A percentile compares a stretch with the other conserved stretches of the same genome.
These are phyloP conservation scores for Colletotrichum agaves DNA, from an alignment of 2,329 filamentous ascomycete species.

Conservation along the genomic window DNA sequence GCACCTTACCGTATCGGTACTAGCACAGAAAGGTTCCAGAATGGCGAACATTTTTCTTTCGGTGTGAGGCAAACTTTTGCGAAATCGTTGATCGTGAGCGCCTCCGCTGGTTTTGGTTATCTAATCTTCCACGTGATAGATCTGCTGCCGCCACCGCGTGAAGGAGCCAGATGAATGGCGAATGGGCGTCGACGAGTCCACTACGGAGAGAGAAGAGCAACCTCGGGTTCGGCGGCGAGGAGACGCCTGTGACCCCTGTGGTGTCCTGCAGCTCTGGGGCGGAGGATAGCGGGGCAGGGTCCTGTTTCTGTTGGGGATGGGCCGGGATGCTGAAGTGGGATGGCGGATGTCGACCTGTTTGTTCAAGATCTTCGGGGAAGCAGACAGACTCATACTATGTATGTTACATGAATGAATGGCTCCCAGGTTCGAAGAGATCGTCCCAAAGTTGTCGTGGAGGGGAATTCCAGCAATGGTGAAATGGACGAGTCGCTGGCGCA, in stretches of 20 bases:
- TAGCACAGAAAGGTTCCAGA: constrained; percentile 33
- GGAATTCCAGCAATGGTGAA: background rate
- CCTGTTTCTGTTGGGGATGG: constrained; percentile 39
- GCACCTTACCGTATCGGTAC: constrained; percentile 4
- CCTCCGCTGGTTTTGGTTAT: background rate
- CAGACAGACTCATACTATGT: constrained; percentile 4
- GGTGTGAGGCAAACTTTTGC: background rate
- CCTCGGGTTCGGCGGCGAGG: constrained; percentile 17
- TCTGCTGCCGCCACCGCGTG: background rate
- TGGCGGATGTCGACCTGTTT: constrained; percentile 18
- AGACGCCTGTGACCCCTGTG: constrained; percentile 24
- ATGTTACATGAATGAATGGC: background rate
- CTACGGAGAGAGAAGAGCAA: constrained; percentile 5
- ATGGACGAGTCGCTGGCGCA: background rate
- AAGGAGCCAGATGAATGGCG: constrained; percentile 4
- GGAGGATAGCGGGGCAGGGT: constrained; percentile 36
- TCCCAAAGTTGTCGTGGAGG: background rate
- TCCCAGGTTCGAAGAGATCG: background rate
- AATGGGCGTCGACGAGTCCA: constrained; percentile 6
- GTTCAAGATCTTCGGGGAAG: constrained; percentile 7
- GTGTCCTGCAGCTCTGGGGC: constrained; percentile 23
- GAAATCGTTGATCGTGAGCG: constrained; percentile 3
- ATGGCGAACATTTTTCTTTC: constrained; percentile 7
- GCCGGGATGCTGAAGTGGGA: constrained; percentile 34
- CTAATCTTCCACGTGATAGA: constrained; percentile 1